Base-by-base conservation (phyloP, 352 stramenopile genomes). In the Phytophthora macrochlamydospora region DNA sequence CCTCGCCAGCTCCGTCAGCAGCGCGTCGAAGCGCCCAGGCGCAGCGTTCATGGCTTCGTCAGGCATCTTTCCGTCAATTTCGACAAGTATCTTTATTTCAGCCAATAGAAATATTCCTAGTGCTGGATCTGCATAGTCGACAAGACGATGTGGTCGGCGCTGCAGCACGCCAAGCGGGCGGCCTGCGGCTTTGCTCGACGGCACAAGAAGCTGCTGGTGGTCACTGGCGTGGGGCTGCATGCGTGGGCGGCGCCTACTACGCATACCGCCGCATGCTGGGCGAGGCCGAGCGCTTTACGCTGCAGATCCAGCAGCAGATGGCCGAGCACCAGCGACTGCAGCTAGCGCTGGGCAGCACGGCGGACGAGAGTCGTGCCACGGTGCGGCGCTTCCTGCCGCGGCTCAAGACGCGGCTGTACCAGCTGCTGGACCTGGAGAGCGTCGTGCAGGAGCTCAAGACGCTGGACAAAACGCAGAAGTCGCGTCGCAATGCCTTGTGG, bases 1-100 rank as follows among this genome's bases (percentile, higher is more conserved):
- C 74, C 98, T 93, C 53, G 97, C 95, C 11, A 99, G 83, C 68
- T 95, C 88, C 73, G 98, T 73, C 57, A 99, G 95, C 55, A 99
- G 78, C 67, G 76, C 69, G 54, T 93, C 85, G 42, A 86, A 86
- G 56, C 76, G 72, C 11, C 76, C 70, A 32, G 56, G 58, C 32
- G 51, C 63, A 7, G 64, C 51, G 56, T 51, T 82, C 72, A 84
- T 86, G 2, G 58, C 61, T 49, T 37, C 44, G 43, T 49, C 11
- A 11, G n/a, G n/a, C 40, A 62, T 8, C n/a, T 33, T 12, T 43
- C 12, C 37, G 37, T 43, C 37, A 43, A 43, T 12, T 7, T 45
- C 38, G 38, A 45, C 7, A 54, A 45, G 11, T 44, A 67, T 61
- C 35, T 53, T 58, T 44, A 29, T 59, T 64, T 69, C 29, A 37